Percentiles rank a stretch among this genome's conserved stretches.
phyloP scores from a whole-genome alignment of 306 rosid genomes.

The Gynostemma pentaphyllum region DNA sequence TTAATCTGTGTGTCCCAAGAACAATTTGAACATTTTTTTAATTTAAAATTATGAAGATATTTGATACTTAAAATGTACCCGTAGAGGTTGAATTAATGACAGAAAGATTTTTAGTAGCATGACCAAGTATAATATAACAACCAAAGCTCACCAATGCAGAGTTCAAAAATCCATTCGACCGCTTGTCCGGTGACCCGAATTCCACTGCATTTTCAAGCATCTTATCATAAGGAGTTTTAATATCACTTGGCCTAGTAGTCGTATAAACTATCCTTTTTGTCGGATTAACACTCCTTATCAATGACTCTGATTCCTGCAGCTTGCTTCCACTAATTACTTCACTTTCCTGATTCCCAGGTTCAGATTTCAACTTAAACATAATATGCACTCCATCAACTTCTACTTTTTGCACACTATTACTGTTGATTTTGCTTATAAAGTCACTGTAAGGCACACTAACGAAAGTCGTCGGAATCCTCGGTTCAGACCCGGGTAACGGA shows the following conservation, averaged over 20 bases:
- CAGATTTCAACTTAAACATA: conserved; percentile 80
- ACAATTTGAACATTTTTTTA: background rate
- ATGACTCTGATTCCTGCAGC: conserved; percentile 56
- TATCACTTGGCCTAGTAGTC: conserved; percentile 86
- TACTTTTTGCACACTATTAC: conserved; percentile 79
- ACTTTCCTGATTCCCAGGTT: conserved; percentile 30
- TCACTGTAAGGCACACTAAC: conserved; percentile 86
- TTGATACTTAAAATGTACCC: background rate
- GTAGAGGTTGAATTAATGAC: background rate
- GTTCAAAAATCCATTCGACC: conserved; percentile 80
- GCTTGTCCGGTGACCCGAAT: conserved; percentile 88
- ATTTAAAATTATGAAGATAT: background rate
- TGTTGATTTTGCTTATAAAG: conserved; percentile 64
- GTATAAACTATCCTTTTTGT: conserved; percentile 76
- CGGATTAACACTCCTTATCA: conserved; percentile 59
- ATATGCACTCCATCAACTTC: conserved; percentile 94
- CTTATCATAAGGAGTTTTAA: conserved; percentile 82
- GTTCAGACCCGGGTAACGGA: conserved; percentile 81
- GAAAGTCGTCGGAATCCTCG: conserved; percentile 52
- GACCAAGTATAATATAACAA: background rate
- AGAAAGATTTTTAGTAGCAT: background rate
- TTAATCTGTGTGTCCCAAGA: background rate
- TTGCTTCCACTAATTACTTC: conserved; percentile 30
- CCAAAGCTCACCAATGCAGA: conserved; percentile 58
- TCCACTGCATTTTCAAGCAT: conserved; percentile 94